Conservation (phyloP, 768 basidiomycete genomes). For the Hygrophoropsis aurantiaca region DNA sequence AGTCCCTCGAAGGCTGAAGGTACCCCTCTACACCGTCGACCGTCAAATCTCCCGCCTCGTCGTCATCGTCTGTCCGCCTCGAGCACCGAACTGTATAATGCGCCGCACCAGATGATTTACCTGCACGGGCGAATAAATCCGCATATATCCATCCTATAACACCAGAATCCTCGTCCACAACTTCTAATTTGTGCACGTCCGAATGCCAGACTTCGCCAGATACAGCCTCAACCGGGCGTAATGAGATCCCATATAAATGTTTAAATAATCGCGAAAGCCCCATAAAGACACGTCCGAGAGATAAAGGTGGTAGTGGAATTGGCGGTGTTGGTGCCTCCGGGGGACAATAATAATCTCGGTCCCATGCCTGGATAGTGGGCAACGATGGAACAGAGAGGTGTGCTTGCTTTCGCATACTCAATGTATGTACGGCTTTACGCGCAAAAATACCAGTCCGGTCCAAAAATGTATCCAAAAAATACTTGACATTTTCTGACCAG, state of each 20-base stretch:
- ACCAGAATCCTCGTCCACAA: constrained; percentile 85
- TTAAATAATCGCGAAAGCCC: constrained; percentile 89
- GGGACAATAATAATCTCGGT: constrained; percentile 90
- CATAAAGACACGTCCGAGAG: constrained; percentile 88
- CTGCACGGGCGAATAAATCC: constrained; percentile 81
- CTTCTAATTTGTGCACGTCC: constrained; percentile 89
- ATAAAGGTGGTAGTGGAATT: constrained; percentile 69
- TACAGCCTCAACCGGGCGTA: constrained; percentile 65
- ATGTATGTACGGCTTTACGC: constrained; percentile 64
- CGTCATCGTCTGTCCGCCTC: constrained; percentile 88
- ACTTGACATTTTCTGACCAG: constrained; percentile 72
- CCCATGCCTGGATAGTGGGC: constrained; percentile 90
- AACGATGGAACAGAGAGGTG: constrained; percentile 58
- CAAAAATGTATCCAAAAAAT: constrained; percentile 81
- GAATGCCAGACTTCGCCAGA: constrained; percentile 88
- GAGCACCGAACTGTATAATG: constrained; percentile 98
- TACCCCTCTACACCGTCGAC: constrained; percentile 37
- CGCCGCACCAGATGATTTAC: constrained; percentile 89
- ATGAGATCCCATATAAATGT: constrained; percentile 81
- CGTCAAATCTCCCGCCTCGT: constrained; percentile 62
- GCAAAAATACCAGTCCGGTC: constrained; percentile 81
- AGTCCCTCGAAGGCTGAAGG: constrained; percentile 53
- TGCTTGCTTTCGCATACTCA: constrained; percentile 70
- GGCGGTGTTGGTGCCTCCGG: constrained; percentile 76
- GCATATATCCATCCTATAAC: constrained; percentile 94